Evolutionary conservation across 371 early-diverging fungal genomes (phyloP).

Genomic region (Mortierella sp.): DNA sequence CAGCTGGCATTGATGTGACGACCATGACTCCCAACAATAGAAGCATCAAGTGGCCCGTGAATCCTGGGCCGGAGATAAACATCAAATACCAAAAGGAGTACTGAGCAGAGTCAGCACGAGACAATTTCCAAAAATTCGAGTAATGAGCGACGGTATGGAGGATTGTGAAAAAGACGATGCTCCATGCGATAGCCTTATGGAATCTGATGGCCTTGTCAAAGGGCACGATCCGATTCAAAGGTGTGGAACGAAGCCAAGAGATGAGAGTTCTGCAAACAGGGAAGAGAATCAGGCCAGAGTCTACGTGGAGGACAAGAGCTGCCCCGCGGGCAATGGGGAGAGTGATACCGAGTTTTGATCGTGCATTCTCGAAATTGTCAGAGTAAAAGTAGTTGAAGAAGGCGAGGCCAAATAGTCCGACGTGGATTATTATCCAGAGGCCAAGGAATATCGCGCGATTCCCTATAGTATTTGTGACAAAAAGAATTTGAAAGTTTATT

Average conservation of each 20-base stretch:
- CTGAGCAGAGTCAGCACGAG: slow-evolving; percentile 52
- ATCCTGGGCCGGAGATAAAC: slow-evolving; percentile 78
- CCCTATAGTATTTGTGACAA: slow-evolving; percentile 19
- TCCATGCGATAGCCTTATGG: slow-evolving; percentile 75
- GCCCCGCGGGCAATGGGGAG: slow-evolving; percentile 69
- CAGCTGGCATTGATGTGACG: slow-evolving; percentile 70
- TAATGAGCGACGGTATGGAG: slow-evolving; percentile 81
- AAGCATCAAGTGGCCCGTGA: slow-evolving; percentile 84
- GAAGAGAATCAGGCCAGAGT: slow-evolving; percentile 81
- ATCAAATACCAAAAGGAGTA: slow-evolving; percentile 68
- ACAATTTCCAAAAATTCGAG: slow-evolving; percentile 74
- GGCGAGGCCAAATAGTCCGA: slow-evolving; percentile 60
- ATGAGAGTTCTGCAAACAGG: slow-evolving; percentile 86
- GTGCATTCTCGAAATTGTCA: slow-evolving; percentile 60
- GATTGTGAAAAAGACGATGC: slow-evolving; percentile 77
- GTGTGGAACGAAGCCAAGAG: slow-evolving; percentile 78
- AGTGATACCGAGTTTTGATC: slow-evolving; percentile 60
- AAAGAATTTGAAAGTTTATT: too few relatives aligned
- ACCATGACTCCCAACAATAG: slow-evolving; percentile 79
- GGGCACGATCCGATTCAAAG: slow-evolving; percentile 70
- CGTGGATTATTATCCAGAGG: slow-evolving; percentile 64
- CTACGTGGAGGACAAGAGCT: slow-evolving; percentile 73
- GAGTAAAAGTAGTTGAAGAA: slow-evolving; percentile 64
- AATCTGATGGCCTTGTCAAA: slow-evolving; percentile 83
- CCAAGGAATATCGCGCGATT: slow-evolving; percentile 58